Conservation (phyloP, 257 asterid species). For the Osmanthus fragrans region DNA sequence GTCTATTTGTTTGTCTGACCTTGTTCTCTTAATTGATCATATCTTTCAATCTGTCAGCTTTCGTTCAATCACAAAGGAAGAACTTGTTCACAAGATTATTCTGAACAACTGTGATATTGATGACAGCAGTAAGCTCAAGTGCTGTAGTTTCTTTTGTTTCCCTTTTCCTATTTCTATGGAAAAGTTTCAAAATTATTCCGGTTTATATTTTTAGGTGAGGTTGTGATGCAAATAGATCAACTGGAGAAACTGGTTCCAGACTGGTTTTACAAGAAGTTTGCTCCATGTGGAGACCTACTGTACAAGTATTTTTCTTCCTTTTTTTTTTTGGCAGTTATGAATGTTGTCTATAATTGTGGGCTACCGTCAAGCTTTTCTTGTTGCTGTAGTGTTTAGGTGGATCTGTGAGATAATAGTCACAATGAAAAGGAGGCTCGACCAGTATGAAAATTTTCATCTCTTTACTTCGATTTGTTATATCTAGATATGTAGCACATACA, state of each 20-base stretch:
- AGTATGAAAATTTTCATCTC: too few species aligned
- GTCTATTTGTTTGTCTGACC: constrained; percentile 43
- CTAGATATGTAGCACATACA: too few species aligned
- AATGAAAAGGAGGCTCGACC: too few species aligned
- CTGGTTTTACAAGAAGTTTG: constrained; percentile 69
- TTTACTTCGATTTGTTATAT: too few species aligned
- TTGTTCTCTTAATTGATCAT: constrained; percentile 58
- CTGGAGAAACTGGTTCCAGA: constrained; percentile 85
- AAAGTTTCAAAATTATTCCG: constrained; percentile 20
- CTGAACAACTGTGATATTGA: constrained; percentile 63
- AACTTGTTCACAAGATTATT: constrained; percentile 81
- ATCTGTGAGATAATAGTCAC: too few species aligned
- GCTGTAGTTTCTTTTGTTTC: constrained; percentile 5
- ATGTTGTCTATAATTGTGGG: too few species aligned
- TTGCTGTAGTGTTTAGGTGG: too few species aligned
- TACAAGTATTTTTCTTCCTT: constrained; percentile 31
- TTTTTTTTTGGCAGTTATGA: background rate
- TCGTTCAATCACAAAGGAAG: constrained; percentile 75
- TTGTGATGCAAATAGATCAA: constrained; percentile 61
- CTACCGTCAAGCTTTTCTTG: too few species aligned
- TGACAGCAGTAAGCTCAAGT: constrained; percentile 49
- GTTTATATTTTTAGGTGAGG: constrained; percentile 47
- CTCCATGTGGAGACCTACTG: constrained; percentile 65
- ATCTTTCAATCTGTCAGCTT: constrained; percentile 65
- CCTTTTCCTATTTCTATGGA: background rate